phyloP scores from a whole-genome alignment of 306 rosid species.

The Pachyrhizus erosus region DNA sequence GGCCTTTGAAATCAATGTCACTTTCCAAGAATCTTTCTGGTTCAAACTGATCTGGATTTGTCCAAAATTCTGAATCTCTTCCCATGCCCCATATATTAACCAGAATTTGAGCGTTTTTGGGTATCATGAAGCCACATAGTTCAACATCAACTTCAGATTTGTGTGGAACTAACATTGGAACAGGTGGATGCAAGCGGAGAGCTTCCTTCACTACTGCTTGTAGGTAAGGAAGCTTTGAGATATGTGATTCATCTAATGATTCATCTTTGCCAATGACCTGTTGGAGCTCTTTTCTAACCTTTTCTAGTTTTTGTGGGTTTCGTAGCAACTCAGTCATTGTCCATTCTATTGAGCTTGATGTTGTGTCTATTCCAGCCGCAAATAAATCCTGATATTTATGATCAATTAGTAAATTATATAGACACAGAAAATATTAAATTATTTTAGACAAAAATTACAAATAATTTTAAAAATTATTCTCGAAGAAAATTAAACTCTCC shows the following conservation, averaged over 20 bases:
- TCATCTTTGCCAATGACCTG: not conserved
- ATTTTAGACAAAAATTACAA: no score
- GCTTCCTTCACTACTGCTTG: conserved; percentile 40
- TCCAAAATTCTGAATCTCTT: conserved; percentile 38
- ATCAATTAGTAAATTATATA: no score
- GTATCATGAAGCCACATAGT: conserved; percentile 20
- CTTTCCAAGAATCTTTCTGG: conserved; percentile 44
- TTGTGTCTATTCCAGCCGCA: no score
- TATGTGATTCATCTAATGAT: conserved; percentile 33
- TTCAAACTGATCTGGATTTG: conserved; percentile 23
- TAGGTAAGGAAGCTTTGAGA: conserved; percentile 37
- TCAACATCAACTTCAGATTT: not conserved
- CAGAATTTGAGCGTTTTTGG: conserved; percentile 12
- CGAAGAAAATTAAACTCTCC: no score
- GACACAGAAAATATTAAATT: no score
- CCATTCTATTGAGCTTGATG: conserved; percentile 52
- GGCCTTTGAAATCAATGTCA: conserved; percentile 42
- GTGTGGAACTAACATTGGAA: conserved; percentile 25
- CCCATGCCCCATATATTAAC: conserved; percentile 47
- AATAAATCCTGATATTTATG: conserved; percentile 9
- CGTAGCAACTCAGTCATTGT: conserved; percentile 41
- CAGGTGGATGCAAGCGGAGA: conserved; percentile 36
- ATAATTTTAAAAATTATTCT: no score
- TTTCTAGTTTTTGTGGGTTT: conserved; percentile 26
- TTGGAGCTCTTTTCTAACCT: conserved; percentile 28